Percentiles rank a stretch among this genome's conserved stretches.
Evolutionary conservation across 169 alveolate species (phyloP).

Genomic region (Plasmodium coatneyi): DNA sequence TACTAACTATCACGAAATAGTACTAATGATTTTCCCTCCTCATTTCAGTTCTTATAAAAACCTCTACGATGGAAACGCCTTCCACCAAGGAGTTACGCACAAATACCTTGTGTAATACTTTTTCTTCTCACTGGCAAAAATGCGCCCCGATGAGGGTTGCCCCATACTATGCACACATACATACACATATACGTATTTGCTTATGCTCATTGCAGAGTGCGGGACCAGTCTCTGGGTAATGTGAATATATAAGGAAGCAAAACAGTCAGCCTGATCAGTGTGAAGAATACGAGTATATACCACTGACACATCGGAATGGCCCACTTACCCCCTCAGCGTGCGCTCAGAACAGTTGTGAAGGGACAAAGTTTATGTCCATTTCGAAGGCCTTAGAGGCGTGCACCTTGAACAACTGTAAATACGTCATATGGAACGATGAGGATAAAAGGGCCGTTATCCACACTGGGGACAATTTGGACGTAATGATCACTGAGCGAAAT

Average conservation of each 20-base stretch:
- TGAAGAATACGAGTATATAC: neutral
- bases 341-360: constrained; percentile 24
- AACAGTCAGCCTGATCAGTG: neutral
- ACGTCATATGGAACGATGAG: constrained; percentile 55
- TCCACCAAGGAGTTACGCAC: constrained; percentile 75
- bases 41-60: constrained; percentile 36
- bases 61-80: constrained; percentile 56
- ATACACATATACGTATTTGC: neutral
- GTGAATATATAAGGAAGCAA: neutral
- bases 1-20: neutral
- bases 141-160: neutral
- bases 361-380: constrained; percentile 24
- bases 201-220: constrained; percentile 1
- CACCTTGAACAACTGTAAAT: constrained; percentile 37
- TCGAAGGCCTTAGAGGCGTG: constrained; percentile 67
- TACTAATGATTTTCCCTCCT: constrained; percentile 1
- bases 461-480: constrained; percentile 13
- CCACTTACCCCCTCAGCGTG: constrained; percentile 25
- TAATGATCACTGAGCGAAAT: constrained; percentile 1
- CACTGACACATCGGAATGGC: neutral
- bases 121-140: neutral
- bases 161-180: neutral
- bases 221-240: constrained; percentile 65
- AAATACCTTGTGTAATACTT: constrained; percentile 66
- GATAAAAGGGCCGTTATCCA: constrained; percentile 54